These are phyloP conservation scores for Laetiporus sulphureus DNA, from an alignment of 1,284 basidiomycete genomes.

Conservation along the genomic window DNA sequence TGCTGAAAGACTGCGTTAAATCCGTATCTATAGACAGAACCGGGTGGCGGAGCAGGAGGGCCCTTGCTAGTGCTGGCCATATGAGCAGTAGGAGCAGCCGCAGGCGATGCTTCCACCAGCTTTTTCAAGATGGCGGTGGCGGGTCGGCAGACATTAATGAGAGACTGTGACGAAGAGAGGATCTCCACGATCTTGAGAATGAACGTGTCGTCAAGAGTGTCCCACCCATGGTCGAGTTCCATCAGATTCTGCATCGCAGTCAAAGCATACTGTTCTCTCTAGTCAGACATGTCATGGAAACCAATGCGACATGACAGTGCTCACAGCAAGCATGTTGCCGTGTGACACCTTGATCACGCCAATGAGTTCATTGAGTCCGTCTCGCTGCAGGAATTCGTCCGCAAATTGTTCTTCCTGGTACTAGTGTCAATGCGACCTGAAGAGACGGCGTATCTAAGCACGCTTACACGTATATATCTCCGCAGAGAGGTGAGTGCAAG, in stretches of 20 bases:
- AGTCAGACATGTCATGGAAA: slow-evolving; percentile 2
- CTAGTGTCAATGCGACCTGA: background rate
- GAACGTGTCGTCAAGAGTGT: slow-evolving; percentile 62
- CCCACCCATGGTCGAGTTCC: slow-evolving; percentile 81
- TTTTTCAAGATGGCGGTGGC: slow-evolving; percentile 91
- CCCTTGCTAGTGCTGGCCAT: slow-evolving; percentile 54
- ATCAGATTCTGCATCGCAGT: slow-evolving; percentile 83
- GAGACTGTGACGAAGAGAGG: slow-evolving; percentile 66
- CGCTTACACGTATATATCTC: slow-evolving; percentile 68
- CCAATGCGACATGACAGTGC: slow-evolving; percentile 18
- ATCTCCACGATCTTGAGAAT: slow-evolving; percentile 78
- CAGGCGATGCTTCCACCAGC: slow-evolving; percentile 77
- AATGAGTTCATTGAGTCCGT: slow-evolving; percentile 75
- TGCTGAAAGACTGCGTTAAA: slow-evolving; percentile 80
- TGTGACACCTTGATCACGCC: slow-evolving; percentile 60
- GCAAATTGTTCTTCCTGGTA: slow-evolving; percentile 83
- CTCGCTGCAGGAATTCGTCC: slow-evolving; percentile 75
- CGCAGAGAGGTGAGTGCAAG: slow-evolving; percentile 77
- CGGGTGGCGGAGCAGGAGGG: slow-evolving; percentile 45
- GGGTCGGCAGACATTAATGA: slow-evolving; percentile 95
- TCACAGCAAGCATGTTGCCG: slow-evolving; percentile 84
- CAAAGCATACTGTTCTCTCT: slow-evolving; percentile 60
- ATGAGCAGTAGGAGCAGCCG: slow-evolving; percentile 50
- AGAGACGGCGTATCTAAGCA: background rate
- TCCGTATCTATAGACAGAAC: slow-evolving; percentile 74